Evolutionary conservation across 1,284 basidiomycete species (phyloP), one percentile per base, ranked within the genome.

Genomic region (Sanghuangporus sanghuang): DNA sequence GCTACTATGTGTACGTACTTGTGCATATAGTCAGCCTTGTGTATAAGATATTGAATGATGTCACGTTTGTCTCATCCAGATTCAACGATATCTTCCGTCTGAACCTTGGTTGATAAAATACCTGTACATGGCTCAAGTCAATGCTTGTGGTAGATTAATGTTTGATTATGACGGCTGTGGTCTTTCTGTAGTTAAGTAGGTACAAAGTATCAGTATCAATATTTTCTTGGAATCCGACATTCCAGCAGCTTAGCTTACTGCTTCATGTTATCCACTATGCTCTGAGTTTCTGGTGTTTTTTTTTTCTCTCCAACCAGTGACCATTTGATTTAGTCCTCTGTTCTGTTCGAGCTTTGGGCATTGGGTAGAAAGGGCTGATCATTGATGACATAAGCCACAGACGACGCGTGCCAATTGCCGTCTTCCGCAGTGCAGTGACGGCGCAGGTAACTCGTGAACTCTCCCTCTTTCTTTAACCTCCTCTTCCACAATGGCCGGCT

Each of bases 1-100:
- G 85, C 69, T 98, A 93, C 83, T 98, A 89, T 74, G 92, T 98
- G 88, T 95, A 79, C 64, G 89, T 54, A 35, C 77, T 1, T 39
- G 35, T 21, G 52, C 61, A 63, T 66, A 58, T 55, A 57, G 56
- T 36, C 56, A 62, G 16, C 36, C 32, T 36, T 18, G 9, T 49
- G 23, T 32, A 56, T 44, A 18, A 32, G 40, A 54, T 42, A 62
- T 9, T 35, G 60, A 52, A 52, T 64, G 23, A 21, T 52, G 38
- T 53, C 39, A 46, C 16, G 54, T 60, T 38, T 16, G 46, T 7
- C 61, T 56, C 11, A 42, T 35, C 3, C 70, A 93, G 90, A 57
- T 81, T 82, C 73, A 95, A 95, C 76, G 92, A 95, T 75, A 86
- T 95, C 68, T 95, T 96, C 90, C 89, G 92, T 72, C 85, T 96